Conservation (phyloP, 176 grass and related monocot genomes). For the Dendrocalamus sinicus region DNA sequence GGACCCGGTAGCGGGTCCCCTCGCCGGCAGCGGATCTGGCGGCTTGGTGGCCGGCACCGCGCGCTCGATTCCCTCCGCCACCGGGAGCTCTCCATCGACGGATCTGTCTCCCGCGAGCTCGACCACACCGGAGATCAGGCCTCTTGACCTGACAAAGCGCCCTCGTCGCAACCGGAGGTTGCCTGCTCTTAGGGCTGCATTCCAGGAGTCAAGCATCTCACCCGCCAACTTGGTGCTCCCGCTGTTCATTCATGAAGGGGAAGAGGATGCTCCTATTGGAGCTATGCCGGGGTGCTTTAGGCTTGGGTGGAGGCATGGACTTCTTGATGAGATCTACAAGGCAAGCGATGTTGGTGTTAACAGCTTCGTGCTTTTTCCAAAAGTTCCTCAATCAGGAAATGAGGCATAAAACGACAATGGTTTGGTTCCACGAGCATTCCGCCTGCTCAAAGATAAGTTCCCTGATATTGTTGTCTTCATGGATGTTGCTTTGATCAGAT, state of each 20-base stretch:
- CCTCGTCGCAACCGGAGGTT: constrained; percentile 85
- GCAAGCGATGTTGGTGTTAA: constrained; percentile 91
- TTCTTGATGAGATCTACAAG: constrained; percentile 97
- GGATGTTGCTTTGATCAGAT: constrained; percentile 63
- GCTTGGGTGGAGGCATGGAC: constrained; percentile 91
- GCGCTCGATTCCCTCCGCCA: too few species aligned
- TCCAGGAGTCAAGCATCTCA: constrained; percentile 80
- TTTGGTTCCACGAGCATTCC: constrained; percentile 79
- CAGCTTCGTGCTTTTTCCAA: constrained; percentile 94
- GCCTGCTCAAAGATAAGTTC: constrained; percentile 93
- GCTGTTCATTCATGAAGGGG: constrained; percentile 97
- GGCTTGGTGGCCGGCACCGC: too few species aligned
- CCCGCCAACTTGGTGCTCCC: constrained; percentile 88
- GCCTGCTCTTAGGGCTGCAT: constrained; percentile 76
- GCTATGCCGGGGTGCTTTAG: constrained; percentile 98
- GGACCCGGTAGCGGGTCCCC: too few species aligned
- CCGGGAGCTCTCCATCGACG: too few species aligned
- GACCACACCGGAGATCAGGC: too few species aligned
- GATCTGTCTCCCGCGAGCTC: too few species aligned
- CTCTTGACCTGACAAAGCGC: constrained; percentile 58
- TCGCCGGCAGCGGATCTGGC: too few species aligned
- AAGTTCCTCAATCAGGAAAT: constrained; percentile 83
- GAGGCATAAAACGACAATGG: constrained; percentile 97
- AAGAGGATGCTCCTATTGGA: constrained; percentile 89
- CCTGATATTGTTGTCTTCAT: constrained; percentile 70